Conservation (phyloP, 148 eudicot genomes). For the Camellia granthamiana region DNA sequence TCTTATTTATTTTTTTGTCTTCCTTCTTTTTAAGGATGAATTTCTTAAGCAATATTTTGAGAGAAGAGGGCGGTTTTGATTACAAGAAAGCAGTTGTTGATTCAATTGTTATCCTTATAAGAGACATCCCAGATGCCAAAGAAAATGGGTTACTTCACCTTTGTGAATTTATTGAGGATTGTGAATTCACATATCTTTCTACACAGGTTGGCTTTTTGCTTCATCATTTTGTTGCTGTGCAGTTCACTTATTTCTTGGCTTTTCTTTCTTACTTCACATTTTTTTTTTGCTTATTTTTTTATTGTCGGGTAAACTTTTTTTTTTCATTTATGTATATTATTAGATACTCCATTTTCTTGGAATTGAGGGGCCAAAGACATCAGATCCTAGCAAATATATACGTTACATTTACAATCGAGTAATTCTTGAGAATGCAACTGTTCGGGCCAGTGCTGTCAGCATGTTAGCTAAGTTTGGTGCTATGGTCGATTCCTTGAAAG, state of each 20-base stretch:
- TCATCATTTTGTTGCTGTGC: conserved; percentile 12
- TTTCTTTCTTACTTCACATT: background rate
- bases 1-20: background rate
- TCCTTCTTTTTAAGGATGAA: conserved; percentile 66
- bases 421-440: conserved; percentile 96
- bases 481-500: conserved; percentile 84
- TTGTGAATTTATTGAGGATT: conserved; percentile 98
- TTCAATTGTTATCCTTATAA: conserved; percentile 88
- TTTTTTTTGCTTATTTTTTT: conserved; percentile 4
- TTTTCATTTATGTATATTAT: background rate
- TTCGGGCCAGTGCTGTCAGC: conserved; percentile 95
- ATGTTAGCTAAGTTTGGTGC: conserved; percentile 97
- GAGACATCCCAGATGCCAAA: conserved; percentile 98
- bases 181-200: conserved; percentile 98
- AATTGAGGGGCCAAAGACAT: conserved; percentile 91
- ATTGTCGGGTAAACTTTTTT: conserved; percentile 8
- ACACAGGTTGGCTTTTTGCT: conserved; percentile 60
- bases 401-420: conserved; percentile 92
- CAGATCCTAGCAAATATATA: conserved; percentile 93
- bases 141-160: conserved; percentile 95
- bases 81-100: conserved; percentile 98
- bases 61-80: conserved; percentile 99
- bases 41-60: conserved; percentile 90
- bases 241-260: background rate
- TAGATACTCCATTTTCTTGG: conserved; percentile 98